These are phyloP conservation scores for Solanum piurae DNA, from an alignment of 257 asterid genomes.

Conservation along the genomic window DNA sequence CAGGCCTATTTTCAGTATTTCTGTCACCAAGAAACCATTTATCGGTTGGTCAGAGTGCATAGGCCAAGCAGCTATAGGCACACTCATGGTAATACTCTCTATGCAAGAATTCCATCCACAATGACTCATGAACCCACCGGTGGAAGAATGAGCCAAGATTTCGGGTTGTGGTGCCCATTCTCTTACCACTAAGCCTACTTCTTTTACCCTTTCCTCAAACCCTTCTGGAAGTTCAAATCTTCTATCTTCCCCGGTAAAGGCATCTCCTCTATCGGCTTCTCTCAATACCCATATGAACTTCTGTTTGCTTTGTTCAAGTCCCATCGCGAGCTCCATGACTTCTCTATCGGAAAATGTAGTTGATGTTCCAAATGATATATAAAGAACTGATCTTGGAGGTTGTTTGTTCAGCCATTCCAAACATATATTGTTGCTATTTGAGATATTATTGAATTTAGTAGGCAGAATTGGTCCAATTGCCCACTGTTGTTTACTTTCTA, in stretches of 20 bases:
- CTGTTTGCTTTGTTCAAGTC: constrained; percentile 25
- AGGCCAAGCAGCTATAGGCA: not conserved
- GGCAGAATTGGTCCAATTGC: constrained; percentile 73
- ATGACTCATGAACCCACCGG: not conserved
- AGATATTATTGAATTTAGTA: not conserved
- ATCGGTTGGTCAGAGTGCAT: not conserved
- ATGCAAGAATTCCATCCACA: not conserved
- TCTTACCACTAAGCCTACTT: constrained; percentile 14
- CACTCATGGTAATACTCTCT: not conserved
- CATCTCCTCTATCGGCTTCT: constrained; percentile 25
- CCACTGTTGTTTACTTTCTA: constrained; percentile 31
- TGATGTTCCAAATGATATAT: constrained; percentile 38
- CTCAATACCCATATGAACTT: constrained; percentile 40
- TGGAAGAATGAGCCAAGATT: not conserved
- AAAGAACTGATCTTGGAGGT: constrained; percentile 22
- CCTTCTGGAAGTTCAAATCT: constrained; percentile 13
- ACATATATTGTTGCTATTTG: constrained; percentile 12
- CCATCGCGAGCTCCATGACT: constrained; percentile 30
- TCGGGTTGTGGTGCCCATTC: not conserved
- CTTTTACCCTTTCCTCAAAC: constrained; percentile 27
- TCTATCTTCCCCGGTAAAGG: not conserved
- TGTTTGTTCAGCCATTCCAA: constrained; percentile 33
- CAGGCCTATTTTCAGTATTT: not conserved
- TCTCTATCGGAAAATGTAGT: constrained; percentile 19
- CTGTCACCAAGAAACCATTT: not conserved